A percentile compares a stretch with the other conserved stretches of the same genome.
Conservation (phyloP, 495 filamentous ascomycete species). For the Symbiotaphrina buchneri region DNA sequence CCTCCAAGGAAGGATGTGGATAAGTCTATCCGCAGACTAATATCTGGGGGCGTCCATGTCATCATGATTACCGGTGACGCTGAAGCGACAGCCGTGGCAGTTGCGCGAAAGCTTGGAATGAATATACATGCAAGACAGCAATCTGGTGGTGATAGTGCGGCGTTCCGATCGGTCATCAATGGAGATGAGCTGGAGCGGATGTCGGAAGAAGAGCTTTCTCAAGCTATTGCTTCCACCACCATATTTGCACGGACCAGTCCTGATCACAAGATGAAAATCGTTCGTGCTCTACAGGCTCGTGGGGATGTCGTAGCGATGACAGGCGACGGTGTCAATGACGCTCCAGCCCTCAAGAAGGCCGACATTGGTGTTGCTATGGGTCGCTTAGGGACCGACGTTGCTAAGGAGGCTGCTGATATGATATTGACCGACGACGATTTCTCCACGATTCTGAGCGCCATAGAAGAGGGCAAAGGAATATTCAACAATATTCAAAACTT, state of each 20-base stretch:
- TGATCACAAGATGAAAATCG: slow-evolving; percentile 95
- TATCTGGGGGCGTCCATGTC: slow-evolving; percentile 82
- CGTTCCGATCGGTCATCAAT: slow-evolving; percentile 49
- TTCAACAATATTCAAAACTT: slow-evolving; percentile 99
- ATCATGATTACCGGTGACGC: slow-evolving; percentile 99
- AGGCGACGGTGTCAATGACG: slow-evolving; percentile 94
- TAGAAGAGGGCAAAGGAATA: slow-evolving; percentile 96
- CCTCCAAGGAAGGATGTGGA: slow-evolving; percentile 78
- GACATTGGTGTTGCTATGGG: slow-evolving; percentile 98
- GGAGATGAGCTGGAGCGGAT: slow-evolving; percentile 85
- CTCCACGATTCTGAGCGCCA: slow-evolving; percentile 85
- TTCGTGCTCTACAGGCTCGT: slow-evolving; percentile 70
- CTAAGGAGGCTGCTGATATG: slow-evolving; percentile 99
- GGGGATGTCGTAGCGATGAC: slow-evolving; percentile 99
- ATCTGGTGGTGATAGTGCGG: slow-evolving; percentile 18
- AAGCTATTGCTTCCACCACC: slow-evolving; percentile 65
- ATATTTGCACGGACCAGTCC: slow-evolving; percentile 94
- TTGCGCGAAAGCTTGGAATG: slow-evolving; percentile 86
- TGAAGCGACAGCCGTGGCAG: slow-evolving; percentile 80
- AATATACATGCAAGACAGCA: slow-evolving; percentile 24
- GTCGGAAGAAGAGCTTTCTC: slow-evolving; percentile 59
- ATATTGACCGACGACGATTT: slow-evolving; percentile 97
- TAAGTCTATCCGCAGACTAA: slow-evolving; percentile 69
- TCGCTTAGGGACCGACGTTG: slow-evolving; percentile 82
- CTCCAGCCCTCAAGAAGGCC: slow-evolving; percentile 87